These are phyloP conservation scores for Phytophthora tubulina DNA, from an alignment of 352 stramenopile species.

Conservation along the genomic window DNA sequence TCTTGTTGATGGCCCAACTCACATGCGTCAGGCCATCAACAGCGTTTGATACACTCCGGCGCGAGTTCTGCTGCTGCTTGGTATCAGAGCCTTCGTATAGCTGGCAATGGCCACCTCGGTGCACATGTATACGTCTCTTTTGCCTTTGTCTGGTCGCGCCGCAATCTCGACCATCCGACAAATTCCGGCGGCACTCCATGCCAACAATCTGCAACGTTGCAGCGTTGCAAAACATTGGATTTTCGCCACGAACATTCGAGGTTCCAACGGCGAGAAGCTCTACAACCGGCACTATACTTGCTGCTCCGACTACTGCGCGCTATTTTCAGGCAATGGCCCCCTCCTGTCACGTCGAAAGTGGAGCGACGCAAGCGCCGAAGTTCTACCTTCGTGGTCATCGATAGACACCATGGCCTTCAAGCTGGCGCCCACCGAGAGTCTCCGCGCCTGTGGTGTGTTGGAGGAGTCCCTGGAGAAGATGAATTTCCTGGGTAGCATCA, in stretches of 20 bases:
- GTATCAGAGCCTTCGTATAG: not conserved
- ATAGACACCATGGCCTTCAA: slow-evolving; percentile 56
- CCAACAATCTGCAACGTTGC: slow-evolving; percentile 8
- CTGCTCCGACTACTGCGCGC: not conserved
- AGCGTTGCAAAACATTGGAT: slow-evolving; percentile 24
- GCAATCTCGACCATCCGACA: slow-evolving; percentile 5
- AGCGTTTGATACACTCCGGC: not conserved
- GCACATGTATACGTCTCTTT: not conserved
- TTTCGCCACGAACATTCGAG: slow-evolving; percentile 19
- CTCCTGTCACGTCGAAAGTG: slow-evolving; percentile 8
- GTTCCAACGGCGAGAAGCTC: not conserved
- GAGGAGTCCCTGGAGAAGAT: slow-evolving; percentile 94
- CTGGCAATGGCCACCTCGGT: not conserved
- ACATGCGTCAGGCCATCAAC: slow-evolving; percentile 13
- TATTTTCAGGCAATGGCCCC: slow-evolving; percentile 29
- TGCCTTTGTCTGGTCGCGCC: slow-evolving; percentile 9
- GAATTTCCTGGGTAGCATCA: slow-evolving; percentile 91
- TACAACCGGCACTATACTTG: not conserved
- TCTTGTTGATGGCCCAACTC: slow-evolving; percentile 16
- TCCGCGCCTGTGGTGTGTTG: slow-evolving; percentile 82
- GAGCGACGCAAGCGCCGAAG: slow-evolving; percentile 26
- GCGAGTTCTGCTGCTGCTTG: not conserved
- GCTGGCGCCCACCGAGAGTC: slow-evolving; percentile 70
- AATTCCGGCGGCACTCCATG: slow-evolving; percentile 26
- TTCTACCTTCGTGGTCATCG: not conserved